These are phyloP conservation scores for Candida nanaspora DNA, from an alignment of 805 yeast genomes.

Conservation along the genomic window DNA sequence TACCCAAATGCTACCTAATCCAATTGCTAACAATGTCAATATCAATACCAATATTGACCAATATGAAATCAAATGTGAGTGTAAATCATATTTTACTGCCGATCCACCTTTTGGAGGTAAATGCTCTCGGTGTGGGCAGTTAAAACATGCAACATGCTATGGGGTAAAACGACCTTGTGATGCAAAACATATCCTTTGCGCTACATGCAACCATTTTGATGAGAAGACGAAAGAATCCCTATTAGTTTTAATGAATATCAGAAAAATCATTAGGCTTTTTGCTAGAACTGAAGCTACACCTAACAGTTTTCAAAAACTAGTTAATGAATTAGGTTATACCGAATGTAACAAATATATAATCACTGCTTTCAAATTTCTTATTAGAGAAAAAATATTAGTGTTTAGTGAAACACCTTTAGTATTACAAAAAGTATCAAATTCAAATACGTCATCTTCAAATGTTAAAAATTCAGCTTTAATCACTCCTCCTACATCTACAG, in stretches of 20 bases:
- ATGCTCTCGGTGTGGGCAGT: slow-evolving; percentile 12
- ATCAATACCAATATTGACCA: no score
- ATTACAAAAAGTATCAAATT: background rate
- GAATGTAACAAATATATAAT: background rate
- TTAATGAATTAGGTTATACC: background rate
- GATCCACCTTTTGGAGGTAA: slow-evolving; percentile 7
- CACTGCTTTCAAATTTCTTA: background rate
- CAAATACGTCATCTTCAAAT: background rate
- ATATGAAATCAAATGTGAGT: slow-evolving; percentile 12
- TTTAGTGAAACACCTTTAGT: background rate
- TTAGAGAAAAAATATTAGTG: background rate
- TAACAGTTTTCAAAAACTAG: background rate
- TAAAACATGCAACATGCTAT: slow-evolving; percentile 14
- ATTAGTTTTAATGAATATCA: background rate
- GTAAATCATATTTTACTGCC: slow-evolving; percentile 8
- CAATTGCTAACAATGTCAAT: no score
- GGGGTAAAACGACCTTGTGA: no score
- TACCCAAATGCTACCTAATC: background rate
- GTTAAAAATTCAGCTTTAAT: no score
- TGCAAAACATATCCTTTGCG: no score
- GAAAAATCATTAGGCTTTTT: background rate
- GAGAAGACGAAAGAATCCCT: no score
- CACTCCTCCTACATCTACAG: background rate
- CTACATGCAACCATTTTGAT: no score
- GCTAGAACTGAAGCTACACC: no score